phyloP scores from a whole-genome alignment of 495 filamentous ascomycete species.

The Penicillium herquei region DNA sequence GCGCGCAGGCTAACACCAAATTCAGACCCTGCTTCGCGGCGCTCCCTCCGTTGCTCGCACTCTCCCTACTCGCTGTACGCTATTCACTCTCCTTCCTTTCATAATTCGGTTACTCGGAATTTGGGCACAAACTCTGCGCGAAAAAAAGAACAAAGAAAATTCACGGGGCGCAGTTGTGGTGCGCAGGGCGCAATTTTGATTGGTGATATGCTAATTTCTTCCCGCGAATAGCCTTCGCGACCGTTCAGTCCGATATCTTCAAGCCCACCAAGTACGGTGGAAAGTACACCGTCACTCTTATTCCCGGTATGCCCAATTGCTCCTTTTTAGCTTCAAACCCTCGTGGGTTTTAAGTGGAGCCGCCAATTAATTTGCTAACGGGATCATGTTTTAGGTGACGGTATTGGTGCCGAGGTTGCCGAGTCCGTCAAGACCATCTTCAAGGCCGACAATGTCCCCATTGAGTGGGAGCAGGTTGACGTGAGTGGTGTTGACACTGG shows the following conservation, averaged over 20 bases:
- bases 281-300: conserved; percentile 98
- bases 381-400: conserved; percentile 61
- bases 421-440: conserved; percentile 98
- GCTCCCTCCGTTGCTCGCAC: conserved; percentile 36
- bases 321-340: not conserved
- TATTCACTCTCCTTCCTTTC: conserved; percentile 4
- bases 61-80: conserved; percentile 45
- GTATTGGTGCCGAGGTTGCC: conserved; percentile 96
- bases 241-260: conserved; percentile 84
- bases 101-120: not conserved
- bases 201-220: not conserved
- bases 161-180: no score
- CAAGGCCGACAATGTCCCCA: conserved; percentile 98
- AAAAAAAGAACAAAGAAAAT: not conserved
- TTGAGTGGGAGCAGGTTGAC: conserved; percentile 98
- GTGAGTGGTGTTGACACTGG: conserved; percentile 89
- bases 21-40: conserved; percentile 44
- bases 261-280: conserved; percentile 98
- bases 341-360: not conserved
- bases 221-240: conserved; percentile 57
- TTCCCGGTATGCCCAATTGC: conserved; percentile 65
- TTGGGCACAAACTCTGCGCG: no score
- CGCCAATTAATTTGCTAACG: not conserved
- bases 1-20: conserved; percentile 13
- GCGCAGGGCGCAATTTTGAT: not conserved